Conservation (phyloP, 352 stramenopile genomes). For the Pythium dissimile region DNA sequence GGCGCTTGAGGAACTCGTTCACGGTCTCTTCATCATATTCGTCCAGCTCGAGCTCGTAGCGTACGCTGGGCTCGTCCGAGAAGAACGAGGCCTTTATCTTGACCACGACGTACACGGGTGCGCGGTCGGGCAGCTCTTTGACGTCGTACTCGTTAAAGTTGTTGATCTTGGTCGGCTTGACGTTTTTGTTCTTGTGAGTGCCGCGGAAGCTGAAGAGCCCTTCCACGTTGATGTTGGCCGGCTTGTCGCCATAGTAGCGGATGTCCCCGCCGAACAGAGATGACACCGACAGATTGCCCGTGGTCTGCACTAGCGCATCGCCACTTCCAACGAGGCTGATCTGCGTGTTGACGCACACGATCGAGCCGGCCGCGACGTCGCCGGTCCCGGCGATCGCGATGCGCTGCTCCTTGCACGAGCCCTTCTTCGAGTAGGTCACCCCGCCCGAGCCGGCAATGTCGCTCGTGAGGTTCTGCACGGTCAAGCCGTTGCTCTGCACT, state of each 20-base stretch:
- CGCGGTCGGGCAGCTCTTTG: background rate
- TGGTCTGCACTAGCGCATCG: constrained; percentile 39
- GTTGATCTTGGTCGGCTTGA: constrained; percentile 10
- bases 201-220: constrained; percentile 7
- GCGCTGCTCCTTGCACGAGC: constrained; percentile 23
- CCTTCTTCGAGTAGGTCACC: constrained; percentile 34
- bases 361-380: constrained; percentile 33
- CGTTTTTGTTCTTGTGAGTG: constrained; percentile 3
- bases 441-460: constrained; percentile 32
- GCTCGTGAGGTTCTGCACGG: constrained; percentile 16
- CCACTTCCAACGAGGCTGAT: constrained; percentile 42
- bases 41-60: constrained; percentile 6
- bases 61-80: constrained; percentile 11
- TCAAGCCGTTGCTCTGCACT: constrained; percentile 22
- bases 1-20: background rate
- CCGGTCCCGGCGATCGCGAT: constrained; percentile 33
- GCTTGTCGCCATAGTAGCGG: constrained; percentile 31
- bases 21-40: constrained; percentile 1
- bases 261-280: constrained; percentile 30
- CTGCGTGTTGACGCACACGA: constrained; percentile 35
- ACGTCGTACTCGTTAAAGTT: constrained; percentile 7
- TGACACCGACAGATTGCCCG: constrained; percentile 26
- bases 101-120: constrained; percentile 1
- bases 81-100: constrained; percentile 1
- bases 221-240: constrained; percentile 24